Evolutionary conservation across 202 grass and related monocot genomes (phyloP).

Genomic region (Hordeum pubiflorum): DNA sequence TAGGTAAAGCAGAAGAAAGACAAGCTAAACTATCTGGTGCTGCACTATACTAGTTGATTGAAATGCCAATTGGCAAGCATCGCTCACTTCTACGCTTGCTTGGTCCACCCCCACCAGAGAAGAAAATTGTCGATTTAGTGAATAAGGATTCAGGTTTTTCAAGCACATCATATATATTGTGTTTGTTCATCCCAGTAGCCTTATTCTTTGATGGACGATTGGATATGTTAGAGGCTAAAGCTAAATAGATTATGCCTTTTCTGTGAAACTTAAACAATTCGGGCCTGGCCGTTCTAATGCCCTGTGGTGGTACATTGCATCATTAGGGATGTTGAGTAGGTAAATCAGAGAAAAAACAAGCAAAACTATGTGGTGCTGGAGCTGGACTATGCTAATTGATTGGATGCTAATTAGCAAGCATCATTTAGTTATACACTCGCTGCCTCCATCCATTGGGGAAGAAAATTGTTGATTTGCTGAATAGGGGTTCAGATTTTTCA

Average conservation of each 20-base stretch:
- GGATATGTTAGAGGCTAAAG: neutral
- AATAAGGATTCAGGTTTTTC: neutral
- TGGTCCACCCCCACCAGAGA: neutral
- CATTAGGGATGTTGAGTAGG: neutral
- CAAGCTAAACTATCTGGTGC: neutral
- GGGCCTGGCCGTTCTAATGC: neutral
- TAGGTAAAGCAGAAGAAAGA: neutral
- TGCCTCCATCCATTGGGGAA: neutral
- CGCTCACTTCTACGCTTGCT: neutral
- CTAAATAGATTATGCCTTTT: neutral
- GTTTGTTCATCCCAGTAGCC: neutral
- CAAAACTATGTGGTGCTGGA: neutral
- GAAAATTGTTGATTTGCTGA: neutral
- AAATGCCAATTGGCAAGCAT: neutral
- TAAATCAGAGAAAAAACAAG: neutral
- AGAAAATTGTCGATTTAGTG: neutral
- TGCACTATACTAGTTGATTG: conserved; percentile 9
- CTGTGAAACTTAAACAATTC: neutral
- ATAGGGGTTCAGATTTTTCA: neutral
- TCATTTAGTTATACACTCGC: neutral
- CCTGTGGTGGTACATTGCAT: neutral
- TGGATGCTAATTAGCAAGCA: neutral
- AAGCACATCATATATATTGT: neutral
- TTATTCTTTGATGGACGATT: neutral
- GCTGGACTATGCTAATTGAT: conserved; percentile 8